Conservation (phyloP, 2,329 filamentous ascomycete genomes). For the Ophiostoma ulmi region DNA sequence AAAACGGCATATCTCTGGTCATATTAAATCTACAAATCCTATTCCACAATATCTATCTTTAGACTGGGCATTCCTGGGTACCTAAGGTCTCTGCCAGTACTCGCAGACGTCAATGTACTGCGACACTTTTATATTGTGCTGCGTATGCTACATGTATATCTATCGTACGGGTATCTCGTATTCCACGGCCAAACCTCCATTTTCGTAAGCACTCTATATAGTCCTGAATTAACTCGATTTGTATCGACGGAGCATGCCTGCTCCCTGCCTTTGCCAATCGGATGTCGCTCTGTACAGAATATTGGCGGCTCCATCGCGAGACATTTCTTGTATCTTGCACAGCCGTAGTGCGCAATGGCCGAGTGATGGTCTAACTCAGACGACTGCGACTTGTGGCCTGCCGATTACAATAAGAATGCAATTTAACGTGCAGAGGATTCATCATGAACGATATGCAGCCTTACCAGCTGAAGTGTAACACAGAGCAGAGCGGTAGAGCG, state of each 20-base stretch:
- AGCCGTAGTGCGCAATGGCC: neutral
- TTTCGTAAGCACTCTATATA: neutral
- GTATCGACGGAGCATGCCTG: neutral
- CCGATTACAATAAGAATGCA: neutral
- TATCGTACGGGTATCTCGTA: neutral
- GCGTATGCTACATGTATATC: neutral
- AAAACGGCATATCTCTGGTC: neutral
- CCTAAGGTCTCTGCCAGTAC: neutral
- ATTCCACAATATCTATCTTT: neutral
- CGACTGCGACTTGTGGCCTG: neutral
- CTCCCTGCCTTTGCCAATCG: neutral
- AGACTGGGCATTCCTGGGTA: neutral
- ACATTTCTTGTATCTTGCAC: neutral
- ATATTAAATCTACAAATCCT: neutral
- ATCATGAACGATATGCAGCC: neutral
- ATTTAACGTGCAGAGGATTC: neutral
- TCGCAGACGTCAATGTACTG: neutral
- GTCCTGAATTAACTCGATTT: neutral
- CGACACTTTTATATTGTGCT: neutral
- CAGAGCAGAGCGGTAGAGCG: too few relatives aligned
- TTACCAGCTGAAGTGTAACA: neutral
- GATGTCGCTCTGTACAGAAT: neutral
- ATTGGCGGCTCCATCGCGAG: neutral
- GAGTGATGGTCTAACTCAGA: neutral
- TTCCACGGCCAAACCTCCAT: neutral